These are phyloP conservation scores for Penstemon davidsonii DNA, from an alignment of 257 asterid species.

Conservation along the genomic window DNA sequence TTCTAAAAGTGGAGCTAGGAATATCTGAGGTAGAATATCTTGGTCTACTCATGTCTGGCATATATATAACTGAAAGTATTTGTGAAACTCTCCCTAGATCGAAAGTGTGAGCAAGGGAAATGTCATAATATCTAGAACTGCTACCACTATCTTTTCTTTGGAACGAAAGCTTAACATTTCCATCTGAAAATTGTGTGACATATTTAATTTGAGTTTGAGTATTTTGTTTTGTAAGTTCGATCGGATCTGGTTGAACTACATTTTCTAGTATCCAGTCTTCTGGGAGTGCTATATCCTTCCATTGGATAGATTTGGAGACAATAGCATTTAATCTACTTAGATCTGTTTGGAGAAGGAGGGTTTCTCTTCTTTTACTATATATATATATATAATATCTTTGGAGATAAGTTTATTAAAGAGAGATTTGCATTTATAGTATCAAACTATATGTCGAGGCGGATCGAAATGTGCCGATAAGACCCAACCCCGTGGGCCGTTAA, in stretches of 20 bases:
- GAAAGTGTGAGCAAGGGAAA: background rate
- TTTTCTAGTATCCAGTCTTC: constrained; percentile 7
- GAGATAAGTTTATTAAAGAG: no score
- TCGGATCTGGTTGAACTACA: background rate
- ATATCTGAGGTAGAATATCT: background rate
- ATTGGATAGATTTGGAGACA: background rate
- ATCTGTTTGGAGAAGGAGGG: constrained; percentile 4
- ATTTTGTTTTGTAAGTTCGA: background rate
- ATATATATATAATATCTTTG: no score
- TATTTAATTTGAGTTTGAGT: background rate
- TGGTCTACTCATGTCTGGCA: background rate
- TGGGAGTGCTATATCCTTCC: background rate
- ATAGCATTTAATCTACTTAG: background rate
- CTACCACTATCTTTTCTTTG: no score
- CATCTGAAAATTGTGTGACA: background rate
- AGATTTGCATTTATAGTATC: no score
- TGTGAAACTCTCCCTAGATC: constrained; percentile 12
- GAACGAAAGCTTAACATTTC: background rate
- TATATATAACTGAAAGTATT: background rate
- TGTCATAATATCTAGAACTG: background rate
- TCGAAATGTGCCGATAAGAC: no score
- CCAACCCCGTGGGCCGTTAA: no score
- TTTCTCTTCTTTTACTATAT: constrained; percentile 5
- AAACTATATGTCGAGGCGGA: no score
- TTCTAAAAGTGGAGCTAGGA: background rate